Conservation (phyloP, 192 early-diverging fungal species). For the Coemansia sp. region DNA sequence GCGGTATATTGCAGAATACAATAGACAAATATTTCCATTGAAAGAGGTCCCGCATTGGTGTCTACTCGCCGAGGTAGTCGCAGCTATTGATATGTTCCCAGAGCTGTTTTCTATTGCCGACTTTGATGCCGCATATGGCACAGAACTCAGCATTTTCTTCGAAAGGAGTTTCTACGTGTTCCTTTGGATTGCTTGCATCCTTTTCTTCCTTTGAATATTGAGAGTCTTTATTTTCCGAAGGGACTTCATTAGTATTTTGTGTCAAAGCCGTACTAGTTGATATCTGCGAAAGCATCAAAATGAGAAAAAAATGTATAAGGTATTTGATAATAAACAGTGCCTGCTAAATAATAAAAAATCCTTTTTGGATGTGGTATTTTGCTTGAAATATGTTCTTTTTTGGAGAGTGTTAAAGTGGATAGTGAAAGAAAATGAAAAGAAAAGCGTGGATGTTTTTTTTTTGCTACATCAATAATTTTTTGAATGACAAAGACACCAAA, state of each 20-base stretch:
- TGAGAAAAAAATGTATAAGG: not conserved
- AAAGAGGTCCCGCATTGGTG: not conserved
- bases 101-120: conserved; percentile 23
- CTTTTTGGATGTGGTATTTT: not conserved
- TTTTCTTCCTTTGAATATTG: not conserved
- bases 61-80: conserved; percentile 33
- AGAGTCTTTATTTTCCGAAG: not conserved
- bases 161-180: not conserved
- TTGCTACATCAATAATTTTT: not conserved
- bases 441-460: not conserved
- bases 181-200: not conserved
- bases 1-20: not conserved
- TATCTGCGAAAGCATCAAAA: conserved; percentile 15
- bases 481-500: not conserved
- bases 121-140: conserved; percentile 35
- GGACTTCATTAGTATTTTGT: not conserved
- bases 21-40: not conserved
- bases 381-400: not conserved
- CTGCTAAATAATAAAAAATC: not conserved
- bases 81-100: conserved; percentile 46
- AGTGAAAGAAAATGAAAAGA: not conserved
- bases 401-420: not conserved
- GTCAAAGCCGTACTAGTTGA: not conserved
- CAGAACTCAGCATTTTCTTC: conserved; percentile 16
- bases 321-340: too few species aligned